These are phyloP conservation scores for Crassisporium funariophilum DNA, from an alignment of 768 basidiomycete species.

Conservation along the genomic window DNA sequence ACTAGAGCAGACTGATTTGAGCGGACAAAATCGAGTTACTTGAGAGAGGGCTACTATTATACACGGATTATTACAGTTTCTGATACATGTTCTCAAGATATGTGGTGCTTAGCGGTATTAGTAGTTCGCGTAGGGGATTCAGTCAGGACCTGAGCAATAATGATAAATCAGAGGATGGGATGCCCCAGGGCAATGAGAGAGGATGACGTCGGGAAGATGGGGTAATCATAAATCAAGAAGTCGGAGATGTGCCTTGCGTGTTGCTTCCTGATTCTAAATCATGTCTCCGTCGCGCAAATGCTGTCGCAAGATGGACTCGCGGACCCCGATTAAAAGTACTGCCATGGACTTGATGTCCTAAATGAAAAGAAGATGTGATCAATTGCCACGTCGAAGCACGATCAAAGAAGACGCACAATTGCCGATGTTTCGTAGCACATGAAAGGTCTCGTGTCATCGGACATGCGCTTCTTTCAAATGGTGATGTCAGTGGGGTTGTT, in stretches of 20 bases:
- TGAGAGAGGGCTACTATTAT: no score
- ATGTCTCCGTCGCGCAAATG: slow-evolving; percentile 38
- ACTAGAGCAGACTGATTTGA: no score
- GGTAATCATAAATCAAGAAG: no score
- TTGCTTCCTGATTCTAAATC: slow-evolving; percentile 11
- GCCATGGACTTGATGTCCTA: slow-evolving; percentile 47
- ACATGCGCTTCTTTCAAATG: slow-evolving; percentile 49
- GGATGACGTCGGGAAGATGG: no score
- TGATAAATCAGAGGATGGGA: no score
- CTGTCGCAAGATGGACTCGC: slow-evolving; percentile 44
- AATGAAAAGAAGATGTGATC: neutral
- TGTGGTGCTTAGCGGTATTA: no score
- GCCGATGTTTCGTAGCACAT: slow-evolving; percentile 74
- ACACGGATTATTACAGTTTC: no score
- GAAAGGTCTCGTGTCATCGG: slow-evolving; percentile 60
- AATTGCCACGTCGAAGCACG: neutral
- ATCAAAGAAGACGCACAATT: slow-evolving; percentile 46
- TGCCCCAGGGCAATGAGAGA: no score
- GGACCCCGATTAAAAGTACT: slow-evolving; percentile 40
- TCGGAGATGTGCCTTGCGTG: neutral
- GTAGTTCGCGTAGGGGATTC: no score
- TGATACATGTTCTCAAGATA: no score
- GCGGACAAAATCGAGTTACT: no score
- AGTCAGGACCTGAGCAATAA: no score
- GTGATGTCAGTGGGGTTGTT: neutral